A percentile compares a stretch with the other conserved stretches of the same genome.
Evolutionary conservation across 2,329 filamentous ascomycete genomes (phyloP).

Genomic region (Aureobasidium leucospermi): DNA sequence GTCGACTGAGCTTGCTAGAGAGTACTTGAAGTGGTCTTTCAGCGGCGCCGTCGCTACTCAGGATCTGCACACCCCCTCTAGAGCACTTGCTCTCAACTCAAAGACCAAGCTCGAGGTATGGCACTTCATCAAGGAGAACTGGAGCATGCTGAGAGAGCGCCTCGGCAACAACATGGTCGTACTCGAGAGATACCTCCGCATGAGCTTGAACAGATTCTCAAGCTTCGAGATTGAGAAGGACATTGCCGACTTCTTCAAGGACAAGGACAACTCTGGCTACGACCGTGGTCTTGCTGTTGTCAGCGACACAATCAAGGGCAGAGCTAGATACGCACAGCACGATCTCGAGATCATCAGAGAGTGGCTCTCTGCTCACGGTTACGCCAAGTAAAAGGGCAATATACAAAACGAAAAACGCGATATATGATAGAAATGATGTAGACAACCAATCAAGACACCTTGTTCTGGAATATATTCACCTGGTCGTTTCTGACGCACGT

Average conservation of each 20-base stretch:
- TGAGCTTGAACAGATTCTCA: slow-evolving; percentile 71
- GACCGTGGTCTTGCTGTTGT: slow-evolving; percentile 80
- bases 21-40: slow-evolving; percentile 67
- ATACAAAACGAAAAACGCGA: not conserved
- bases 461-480: no score
- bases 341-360: slow-evolving; percentile 67
- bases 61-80: slow-evolving; percentile 79
- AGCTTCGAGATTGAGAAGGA: slow-evolving; percentile 63
- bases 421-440: not conserved
- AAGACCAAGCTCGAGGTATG: slow-evolving; percentile 69
- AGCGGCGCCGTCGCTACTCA: slow-evolving; percentile 77
- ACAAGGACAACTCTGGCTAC: slow-evolving; percentile 79
- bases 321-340: slow-evolving; percentile 73
- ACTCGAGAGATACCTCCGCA: slow-evolving; percentile 78
- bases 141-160: slow-evolving; percentile 63
- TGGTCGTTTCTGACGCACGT: no score
- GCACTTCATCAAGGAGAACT: slow-evolving; percentile 80
- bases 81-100: slow-evolving; percentile 64
- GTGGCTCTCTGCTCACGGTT: slow-evolving; percentile 64
- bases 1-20: slow-evolving; percentile 58
- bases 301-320: slow-evolving; percentile 75
- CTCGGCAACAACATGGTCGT: slow-evolving; percentile 77
- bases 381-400: slow-evolving; percentile 26
- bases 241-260: slow-evolving; percentile 75
- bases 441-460: no score